A percentile compares a stretch with the other conserved stretches of the same genome.
Evolutionary conservation across 1,284 basidiomycete species (phyloP).

Genomic region (Pseudozyma thailandica): DNA sequence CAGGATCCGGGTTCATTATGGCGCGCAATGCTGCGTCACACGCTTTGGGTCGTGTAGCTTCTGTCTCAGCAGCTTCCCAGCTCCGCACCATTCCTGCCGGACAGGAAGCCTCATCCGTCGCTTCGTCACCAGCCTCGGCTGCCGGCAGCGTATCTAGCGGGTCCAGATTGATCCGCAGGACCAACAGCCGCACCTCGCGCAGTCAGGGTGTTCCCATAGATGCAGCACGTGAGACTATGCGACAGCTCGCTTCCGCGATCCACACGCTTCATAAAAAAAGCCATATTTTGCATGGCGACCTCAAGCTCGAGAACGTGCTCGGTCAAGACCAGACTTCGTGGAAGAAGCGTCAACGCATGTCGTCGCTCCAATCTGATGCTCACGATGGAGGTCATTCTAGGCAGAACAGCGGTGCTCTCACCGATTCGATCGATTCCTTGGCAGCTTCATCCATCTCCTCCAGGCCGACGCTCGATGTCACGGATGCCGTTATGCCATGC

Average conservation of each 20-base stretch:
- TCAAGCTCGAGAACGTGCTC: conserved; percentile 96
- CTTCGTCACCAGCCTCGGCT: conserved; percentile 39
- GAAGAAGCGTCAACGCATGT: conserved; percentile 42
- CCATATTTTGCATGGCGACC: conserved; percentile 73
- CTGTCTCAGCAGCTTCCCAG: conserved; percentile 32
- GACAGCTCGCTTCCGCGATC: conserved; percentile 86
- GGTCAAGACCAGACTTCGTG: conserved; percentile 48
- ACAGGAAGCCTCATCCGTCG: conserved; percentile 22
- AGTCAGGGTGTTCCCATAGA: conserved; percentile 57
- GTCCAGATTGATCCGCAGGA: conserved; percentile 32
- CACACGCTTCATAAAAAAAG: conserved; percentile 85
- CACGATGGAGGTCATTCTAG: conserved; percentile 7
- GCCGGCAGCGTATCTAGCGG: conserved; percentile 39
- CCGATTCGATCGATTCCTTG: conserved; percentile 32
- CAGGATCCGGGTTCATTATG: conserved; percentile 39
- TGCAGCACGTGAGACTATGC: conserved; percentile 84
- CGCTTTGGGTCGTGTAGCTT: conserved; percentile 30
- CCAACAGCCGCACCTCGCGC: conserved; percentile 25
- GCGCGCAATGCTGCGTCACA: conserved; percentile 16
- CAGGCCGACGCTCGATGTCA: conserved; percentile 58
- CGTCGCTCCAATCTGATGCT: conserved; percentile 5
- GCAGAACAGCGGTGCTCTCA: conserved; percentile 13
- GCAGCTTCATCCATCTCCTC: conserved; percentile 61
- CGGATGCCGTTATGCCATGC: conserved; percentile 68
- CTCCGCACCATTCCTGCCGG: conserved; percentile 48